Percentiles rank a stretch among this genome's conserved stretches.
These are phyloP conservation scores for Botrytis aclada DNA, from an alignment of 2,329 filamentous ascomycete species.

Conservation along the genomic window DNA sequence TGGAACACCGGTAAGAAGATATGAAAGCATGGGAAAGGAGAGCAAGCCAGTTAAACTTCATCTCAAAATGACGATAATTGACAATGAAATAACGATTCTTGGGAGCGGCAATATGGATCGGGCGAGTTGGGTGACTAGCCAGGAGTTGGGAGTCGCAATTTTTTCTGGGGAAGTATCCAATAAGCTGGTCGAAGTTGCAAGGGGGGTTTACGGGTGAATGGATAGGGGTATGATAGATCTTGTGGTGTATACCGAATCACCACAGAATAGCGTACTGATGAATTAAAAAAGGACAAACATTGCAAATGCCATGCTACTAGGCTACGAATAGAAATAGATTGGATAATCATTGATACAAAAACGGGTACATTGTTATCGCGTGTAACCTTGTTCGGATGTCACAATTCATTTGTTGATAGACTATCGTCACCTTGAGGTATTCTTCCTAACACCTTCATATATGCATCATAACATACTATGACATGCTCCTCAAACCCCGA, in stretches of 20 bases:
- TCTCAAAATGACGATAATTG: slow-evolving; percentile 73
- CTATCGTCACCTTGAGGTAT: not conserved
- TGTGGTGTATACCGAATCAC: not conserved
- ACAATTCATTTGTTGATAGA: not conserved
- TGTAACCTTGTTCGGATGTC: not conserved
- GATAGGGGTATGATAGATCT: not conserved
- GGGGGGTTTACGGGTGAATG: slow-evolving; percentile 16
- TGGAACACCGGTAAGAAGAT: not conserved
- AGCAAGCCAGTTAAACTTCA: slow-evolving; percentile 69
- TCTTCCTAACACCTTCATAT: slow-evolving; percentile 3
- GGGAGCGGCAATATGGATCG: slow-evolving; percentile 84
- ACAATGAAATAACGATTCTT: slow-evolving; percentile 63
- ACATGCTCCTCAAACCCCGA: not conserved
- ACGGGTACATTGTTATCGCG: too few relatives aligned
- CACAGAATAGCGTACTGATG: not conserved
- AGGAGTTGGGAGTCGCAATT: slow-evolving; percentile 70
- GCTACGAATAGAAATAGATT: not conserved
- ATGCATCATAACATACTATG: slow-evolving; percentile 9
- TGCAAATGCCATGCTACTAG: not conserved
- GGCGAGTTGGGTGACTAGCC: slow-evolving; percentile 83
- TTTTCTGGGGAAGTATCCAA: slow-evolving; percentile 43
- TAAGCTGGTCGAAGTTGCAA: slow-evolving; percentile 21
- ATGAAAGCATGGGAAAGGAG: slow-evolving; percentile 19
- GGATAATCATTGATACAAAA: not conserved
- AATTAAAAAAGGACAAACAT: not conserved